Base-by-base conservation (phyloP, 2,329 filamentous ascomycete species). In the Leptosphaerulina australis region DNA sequence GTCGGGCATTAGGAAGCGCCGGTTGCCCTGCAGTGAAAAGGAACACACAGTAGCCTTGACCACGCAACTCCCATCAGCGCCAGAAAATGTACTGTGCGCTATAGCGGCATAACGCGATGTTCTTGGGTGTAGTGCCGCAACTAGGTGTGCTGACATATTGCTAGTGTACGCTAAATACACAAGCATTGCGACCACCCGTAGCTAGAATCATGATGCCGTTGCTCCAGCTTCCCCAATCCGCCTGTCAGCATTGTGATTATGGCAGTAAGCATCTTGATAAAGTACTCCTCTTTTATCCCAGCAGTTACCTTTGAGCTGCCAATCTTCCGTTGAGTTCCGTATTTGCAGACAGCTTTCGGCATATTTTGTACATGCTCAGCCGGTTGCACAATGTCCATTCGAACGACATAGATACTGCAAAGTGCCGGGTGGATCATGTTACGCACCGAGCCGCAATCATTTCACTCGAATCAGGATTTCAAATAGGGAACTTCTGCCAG, bases 161-260 rank as follows among this genome's bases (percentile, higher is more conserved):
- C 36, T 45, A 46, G 29, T 4, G n/a, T 41, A 18, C 36, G 31
- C 48, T 41, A 38, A 31, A 25, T 7, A 25, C 36, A 36, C n/a
- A 37, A 41, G 8, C n/a, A 37, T 33, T 43, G 41, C 22, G 25
- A 22, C 41, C 41, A 45, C 29, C 29, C 30, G 20, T 20, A 40
- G 18, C 28, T 31, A 40, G 15, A 12, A 26, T 15, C n/a, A 46
- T 51, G 41, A 51, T 51, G 41, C 48, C 25, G 36, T 51, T 30
- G 6, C 15, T 12, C 17, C 35, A 46, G 41, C 36, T 41, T 33
- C 15, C 20, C 25, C 25, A 12, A 36, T 10, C 20, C 12, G 25
- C 12, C 25, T 14, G 6, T 24, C 25, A 22, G 17, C 18, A 9
- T 22, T 14, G 24, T 25, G 11, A 22, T 37, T n/a, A 12, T 6